Percentiles rank a stretch among this genome's conserved stretches.
Conservation (phyloP, 1,139 yeast species). For the Debaryomyces sp. region DNA sequence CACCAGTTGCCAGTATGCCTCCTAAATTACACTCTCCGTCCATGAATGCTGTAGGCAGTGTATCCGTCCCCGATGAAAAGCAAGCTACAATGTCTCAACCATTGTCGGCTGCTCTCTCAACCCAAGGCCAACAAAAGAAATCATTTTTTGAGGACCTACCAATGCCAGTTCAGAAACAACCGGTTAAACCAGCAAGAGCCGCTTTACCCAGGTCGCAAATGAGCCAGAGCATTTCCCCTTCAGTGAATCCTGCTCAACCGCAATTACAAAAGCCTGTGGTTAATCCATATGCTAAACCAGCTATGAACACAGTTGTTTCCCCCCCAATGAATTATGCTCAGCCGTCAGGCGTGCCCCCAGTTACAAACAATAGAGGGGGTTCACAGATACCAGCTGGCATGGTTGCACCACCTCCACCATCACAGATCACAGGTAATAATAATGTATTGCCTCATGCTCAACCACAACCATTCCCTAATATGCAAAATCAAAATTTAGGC, state of each 20-base stretch:
- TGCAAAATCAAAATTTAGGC: neutral
- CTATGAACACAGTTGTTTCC: conserved; percentile 10
- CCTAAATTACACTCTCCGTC: conserved; percentile 9
- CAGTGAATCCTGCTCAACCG: neutral
- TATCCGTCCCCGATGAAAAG: neutral
- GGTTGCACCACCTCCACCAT: conserved; percentile 5
- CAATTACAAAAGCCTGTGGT: conserved; percentile 1
- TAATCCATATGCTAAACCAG: conserved; percentile 7
- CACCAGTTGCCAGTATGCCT: conserved; percentile 4
- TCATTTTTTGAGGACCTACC: conserved; percentile 63
- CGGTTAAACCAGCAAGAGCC: conserved; percentile 34
- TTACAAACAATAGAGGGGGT: conserved; percentile 14
- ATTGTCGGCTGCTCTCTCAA: neutral
- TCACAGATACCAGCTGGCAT: conserved; percentile 3
- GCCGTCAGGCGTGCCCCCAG: conserved; percentile 11
- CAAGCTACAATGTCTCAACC: neutral
- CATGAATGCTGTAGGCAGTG: neutral
- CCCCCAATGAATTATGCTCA: conserved; percentile 2
- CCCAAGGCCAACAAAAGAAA: conserved; percentile 26
- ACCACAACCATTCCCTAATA: conserved; percentile 6
- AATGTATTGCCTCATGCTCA: conserved; percentile 12
- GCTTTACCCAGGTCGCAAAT: conserved; percentile 22
- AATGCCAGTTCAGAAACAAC: conserved; percentile 27
- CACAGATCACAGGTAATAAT: neutral
- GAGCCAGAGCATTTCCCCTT: neutral